Base-by-base conservation (phyloP, 1,284 basidiomycete genomes). In the Tylopilus orsonianus region DNA sequence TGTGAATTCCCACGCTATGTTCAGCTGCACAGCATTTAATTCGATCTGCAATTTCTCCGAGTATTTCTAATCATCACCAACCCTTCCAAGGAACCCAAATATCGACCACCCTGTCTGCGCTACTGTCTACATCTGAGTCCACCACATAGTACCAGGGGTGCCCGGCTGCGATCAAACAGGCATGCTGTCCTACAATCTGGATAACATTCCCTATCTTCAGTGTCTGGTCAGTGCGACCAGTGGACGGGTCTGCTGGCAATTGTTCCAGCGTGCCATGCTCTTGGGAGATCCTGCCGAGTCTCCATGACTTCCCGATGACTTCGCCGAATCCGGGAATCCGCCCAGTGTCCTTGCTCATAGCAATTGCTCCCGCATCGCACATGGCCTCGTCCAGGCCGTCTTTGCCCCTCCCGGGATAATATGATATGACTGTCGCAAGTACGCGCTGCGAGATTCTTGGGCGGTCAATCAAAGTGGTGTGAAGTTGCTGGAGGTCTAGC, bases 81-180 rank as follows among this genome's bases (percentile, higher is more conserved):
- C 89, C 90, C 70, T 93, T 94, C 88, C 90, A 93, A 8, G 90
- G 83, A 27, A 92, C 83, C 91, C 92, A 94, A 30, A 94, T 74
- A 67, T 94, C 91, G 16, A 85, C 81, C 9, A 94, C 85, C 41
- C 70, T 72, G 41, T 75, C 68, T 54, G 69, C 57, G 35, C 75
- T 72, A 43, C 72, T 68, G 45, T 74, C 70, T 5, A 72, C 59
- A 29, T 67, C 64, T 5, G 79, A 79, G 57, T 93, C 90, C 1
- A 90, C 81, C 18, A 93, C 71, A 61, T 91, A 93, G 62, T 85
- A 90, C 87, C 87, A 93, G 2, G 85, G 84, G 61, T 89, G 79
- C 12, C 79, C 82, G 44, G 92, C 89, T 57, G 78, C 72, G 38
- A 84, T 90, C 55, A 93, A 66, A 60, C 92, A 95, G 8, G 85